These are phyloP conservation scores for Blastocystis sp. DNA, from an alignment of 352 stramenopile species.

Conservation along the genomic window DNA sequence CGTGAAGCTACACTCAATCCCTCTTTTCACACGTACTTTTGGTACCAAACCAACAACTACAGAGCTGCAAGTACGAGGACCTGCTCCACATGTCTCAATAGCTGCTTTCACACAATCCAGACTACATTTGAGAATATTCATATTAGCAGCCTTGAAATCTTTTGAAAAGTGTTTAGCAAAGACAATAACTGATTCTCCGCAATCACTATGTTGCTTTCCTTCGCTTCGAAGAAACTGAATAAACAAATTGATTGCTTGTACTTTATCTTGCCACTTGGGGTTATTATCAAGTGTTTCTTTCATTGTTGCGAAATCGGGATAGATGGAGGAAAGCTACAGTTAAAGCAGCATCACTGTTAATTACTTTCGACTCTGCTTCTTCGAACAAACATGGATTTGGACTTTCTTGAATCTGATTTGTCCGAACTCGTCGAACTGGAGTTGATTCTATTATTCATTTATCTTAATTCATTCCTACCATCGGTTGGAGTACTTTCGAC, in stretches of 20 bases:
- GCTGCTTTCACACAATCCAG: neutral
- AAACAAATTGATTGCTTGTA: constrained; percentile 36
- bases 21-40: neutral
- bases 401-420: neutral
- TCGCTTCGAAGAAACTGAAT: neutral
- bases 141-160: constrained; percentile 54
- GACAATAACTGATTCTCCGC: neutral
- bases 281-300: constrained; percentile 20
- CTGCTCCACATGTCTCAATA: constrained; percentile 4
- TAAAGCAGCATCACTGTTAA: neutral
- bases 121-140: constrained; percentile 58
- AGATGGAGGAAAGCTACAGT: constrained; percentile 14
- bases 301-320: constrained; percentile 30
- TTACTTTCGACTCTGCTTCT: constrained; percentile 21
- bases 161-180: constrained; percentile 33
- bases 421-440: neutral
- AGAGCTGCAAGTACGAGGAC: neutral
- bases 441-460: neutral
- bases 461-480: neutral
- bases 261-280: constrained; percentile 48
- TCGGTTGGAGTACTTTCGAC: neutral
- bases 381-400: neutral
- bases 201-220: neutral
- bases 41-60: neutral
- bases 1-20: constrained; percentile 19